Conservation (phyloP, 2,329 filamentous ascomycete species). For the Penicillium glabrum region DNA sequence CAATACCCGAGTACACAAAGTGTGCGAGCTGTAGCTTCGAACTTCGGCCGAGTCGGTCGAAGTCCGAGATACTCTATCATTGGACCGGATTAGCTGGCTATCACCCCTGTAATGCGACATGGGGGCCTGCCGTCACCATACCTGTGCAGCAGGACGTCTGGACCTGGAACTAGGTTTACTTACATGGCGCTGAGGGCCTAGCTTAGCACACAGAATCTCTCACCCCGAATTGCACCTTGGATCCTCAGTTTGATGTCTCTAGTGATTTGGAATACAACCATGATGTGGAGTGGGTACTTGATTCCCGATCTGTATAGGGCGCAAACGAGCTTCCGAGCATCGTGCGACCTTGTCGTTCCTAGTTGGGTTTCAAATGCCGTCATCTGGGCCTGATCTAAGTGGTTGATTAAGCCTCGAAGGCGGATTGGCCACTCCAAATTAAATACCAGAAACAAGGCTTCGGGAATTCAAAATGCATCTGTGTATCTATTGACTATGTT, state of each 20-base stretch:
- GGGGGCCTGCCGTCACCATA: slow-evolving; percentile 1
- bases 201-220: not conserved
- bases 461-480: not conserved
- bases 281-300: not conserved
- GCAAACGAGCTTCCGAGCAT: not conserved
- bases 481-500: not conserved
- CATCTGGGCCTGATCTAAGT: not conserved
- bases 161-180: not conserved
- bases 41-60: not conserved
- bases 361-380: slow-evolving; percentile 1
- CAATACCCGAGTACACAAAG: not conserved
- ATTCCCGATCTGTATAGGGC: not conserved
- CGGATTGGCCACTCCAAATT: not conserved
- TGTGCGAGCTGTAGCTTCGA: not conserved
- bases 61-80: not conserved
- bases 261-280: not conserved
- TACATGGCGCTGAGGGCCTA: not conserved
- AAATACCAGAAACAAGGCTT: not conserved
- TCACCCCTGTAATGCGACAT: not conserved
- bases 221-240: not conserved
- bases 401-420: not conserved
- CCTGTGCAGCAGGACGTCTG: not conserved
- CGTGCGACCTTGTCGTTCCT: slow-evolving; percentile 1
- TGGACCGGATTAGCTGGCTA: not conserved
- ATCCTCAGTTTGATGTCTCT: not conserved